phyloP scores from a whole-genome alignment of 2,329 filamentous ascomycete species.

The Neofusicoccum parvum region DNA sequence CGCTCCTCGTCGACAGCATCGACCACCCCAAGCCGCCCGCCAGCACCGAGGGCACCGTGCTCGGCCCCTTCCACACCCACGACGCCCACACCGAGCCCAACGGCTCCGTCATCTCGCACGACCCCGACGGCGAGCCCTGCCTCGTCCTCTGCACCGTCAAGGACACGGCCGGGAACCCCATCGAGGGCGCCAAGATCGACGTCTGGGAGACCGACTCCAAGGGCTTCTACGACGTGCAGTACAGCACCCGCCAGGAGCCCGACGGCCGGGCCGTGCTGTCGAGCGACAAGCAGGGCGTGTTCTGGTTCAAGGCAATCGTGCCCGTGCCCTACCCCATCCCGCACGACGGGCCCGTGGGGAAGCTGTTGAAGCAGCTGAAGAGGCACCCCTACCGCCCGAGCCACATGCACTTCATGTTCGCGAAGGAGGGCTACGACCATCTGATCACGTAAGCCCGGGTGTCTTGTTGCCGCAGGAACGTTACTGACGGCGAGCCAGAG shows the following conservation, averaged over 20 bases:
- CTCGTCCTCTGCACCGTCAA: constrained; percentile 73
- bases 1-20: constrained; percentile 78
- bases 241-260: constrained; percentile 60
- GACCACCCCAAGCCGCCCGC: constrained; percentile 75
- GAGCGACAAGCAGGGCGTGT: constrained; percentile 70
- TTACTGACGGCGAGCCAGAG: constrained; percentile 49
- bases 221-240: constrained; percentile 83
- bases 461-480: neutral
- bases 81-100: constrained; percentile 63
- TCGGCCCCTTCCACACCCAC: constrained; percentile 83
- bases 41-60: constrained; percentile 75
- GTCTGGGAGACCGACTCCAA: constrained; percentile 83
- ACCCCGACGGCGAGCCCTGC: constrained; percentile 68
- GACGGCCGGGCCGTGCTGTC: constrained; percentile 73
- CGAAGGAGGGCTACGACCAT: constrained; percentile 75
- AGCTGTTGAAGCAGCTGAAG: constrained; percentile 65
- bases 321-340: constrained; percentile 87
- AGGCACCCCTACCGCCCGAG: constrained; percentile 77
- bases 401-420: constrained; percentile 89
- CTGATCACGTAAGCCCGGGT: constrained; percentile 72
- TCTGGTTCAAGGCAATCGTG: constrained; percentile 84
- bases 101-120: constrained; percentile 67
- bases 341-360: constrained; percentile 75
- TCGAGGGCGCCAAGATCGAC: constrained; percentile 71
- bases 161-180: constrained; percentile 64